A percentile compares a stretch with the other conserved stretches of the same genome.
These are phyloP conservation scores for Yarrowia sp. DNA, from an alignment of 805 yeast species.

Conservation along the genomic window DNA sequence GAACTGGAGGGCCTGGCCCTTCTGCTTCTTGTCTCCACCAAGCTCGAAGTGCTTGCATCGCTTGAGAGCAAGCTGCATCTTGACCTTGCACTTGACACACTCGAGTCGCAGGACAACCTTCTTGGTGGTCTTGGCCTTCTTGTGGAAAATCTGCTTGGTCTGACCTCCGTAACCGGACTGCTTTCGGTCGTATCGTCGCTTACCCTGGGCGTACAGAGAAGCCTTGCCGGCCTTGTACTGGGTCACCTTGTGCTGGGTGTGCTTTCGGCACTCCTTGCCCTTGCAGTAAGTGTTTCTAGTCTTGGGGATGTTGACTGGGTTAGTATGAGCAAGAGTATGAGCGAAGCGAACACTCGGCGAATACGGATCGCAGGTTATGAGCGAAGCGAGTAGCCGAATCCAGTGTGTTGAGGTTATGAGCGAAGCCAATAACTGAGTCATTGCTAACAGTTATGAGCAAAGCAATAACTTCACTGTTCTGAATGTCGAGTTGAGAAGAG, in stretches of 20 bases:
- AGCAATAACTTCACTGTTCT: too few species aligned
- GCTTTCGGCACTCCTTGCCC: conserved; percentile 98
- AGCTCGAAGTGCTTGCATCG: conserved; percentile 99
- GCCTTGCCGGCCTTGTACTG: conserved; percentile 99
- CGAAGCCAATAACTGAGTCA: too few species aligned
- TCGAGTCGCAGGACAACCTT: conserved; percentile 99
- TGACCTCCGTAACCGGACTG: conserved; percentile 99
- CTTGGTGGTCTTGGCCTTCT: conserved; percentile 99
- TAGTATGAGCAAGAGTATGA: conserved; percentile 22
- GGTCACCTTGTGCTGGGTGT: conserved; percentile 99
- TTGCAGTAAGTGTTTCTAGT: conserved; percentile 99
- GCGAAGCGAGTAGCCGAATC: too few species aligned
- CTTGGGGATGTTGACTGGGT: conserved; percentile 98
- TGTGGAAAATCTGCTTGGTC: conserved; percentile 99
- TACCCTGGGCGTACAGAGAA: conserved; percentile 98
- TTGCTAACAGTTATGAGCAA: too few species aligned
- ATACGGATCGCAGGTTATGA: too few species aligned
- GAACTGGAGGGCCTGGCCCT: conserved; percentile 99
- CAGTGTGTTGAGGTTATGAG: too few species aligned
- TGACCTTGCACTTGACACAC: conserved; percentile 98
- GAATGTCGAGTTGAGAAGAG: too few species aligned
- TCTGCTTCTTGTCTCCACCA: conserved; percentile 99
- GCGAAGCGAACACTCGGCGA: background rate
- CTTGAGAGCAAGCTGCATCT: conserved; percentile 95
- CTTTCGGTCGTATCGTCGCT: conserved; percentile 99